A percentile compares a stretch with the other conserved stretches of the same genome.
phyloP scores from a whole-genome alignment of 345 rosid genomes.

The Mangifera indica region DNA sequence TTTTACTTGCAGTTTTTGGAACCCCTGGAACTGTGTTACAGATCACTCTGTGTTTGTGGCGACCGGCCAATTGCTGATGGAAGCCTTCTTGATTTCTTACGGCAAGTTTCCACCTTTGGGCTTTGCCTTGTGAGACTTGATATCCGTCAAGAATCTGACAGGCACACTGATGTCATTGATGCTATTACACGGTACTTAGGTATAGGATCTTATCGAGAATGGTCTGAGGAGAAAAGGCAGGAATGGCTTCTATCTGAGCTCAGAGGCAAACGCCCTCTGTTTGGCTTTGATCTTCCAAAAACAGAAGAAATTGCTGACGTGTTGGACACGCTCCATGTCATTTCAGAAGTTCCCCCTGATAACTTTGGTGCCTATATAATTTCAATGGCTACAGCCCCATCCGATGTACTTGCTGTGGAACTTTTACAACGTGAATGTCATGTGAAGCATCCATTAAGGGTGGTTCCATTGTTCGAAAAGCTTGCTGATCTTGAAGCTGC shows the following conservation, averaged over 20 bases:
- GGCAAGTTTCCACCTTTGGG: conserved; percentile 96
- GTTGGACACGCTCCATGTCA: conserved; percentile 77
- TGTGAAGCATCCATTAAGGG: conserved; percentile 76
- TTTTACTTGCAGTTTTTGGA: conserved; percentile 62
- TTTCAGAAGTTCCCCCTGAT: conserved; percentile 81
- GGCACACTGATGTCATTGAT: conserved; percentile 90
- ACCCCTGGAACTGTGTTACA: conserved; percentile 97
- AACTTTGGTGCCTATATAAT: conserved; percentile 89
- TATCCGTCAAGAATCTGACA: conserved; percentile 89
- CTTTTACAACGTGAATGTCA: conserved; percentile 91
- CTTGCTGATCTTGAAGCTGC: conserved; percentile 92
- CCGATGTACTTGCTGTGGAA: conserved; percentile 94
- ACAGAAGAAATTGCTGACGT: conserved; percentile 90
- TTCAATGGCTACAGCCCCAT: conserved; percentile 96
- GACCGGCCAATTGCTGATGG: conserved; percentile 96
- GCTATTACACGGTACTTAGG: conserved; percentile 80
- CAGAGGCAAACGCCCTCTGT: conserved; percentile 84
- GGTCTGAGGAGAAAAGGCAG: conserved; percentile 83
- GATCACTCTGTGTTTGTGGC: conserved; percentile 79
- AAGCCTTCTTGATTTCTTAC: conserved; percentile 90
- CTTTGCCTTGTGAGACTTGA: conserved; percentile 94
- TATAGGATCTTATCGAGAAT: conserved; percentile 79
- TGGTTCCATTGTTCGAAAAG: conserved; percentile 95
- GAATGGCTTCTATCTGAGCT: conserved; percentile 95
- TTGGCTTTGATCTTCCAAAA: conserved; percentile 94